phyloP scores from a whole-genome alignment of 2,329 filamentous ascomycete species.

The Fusarium pseudocircinatum region DNA sequence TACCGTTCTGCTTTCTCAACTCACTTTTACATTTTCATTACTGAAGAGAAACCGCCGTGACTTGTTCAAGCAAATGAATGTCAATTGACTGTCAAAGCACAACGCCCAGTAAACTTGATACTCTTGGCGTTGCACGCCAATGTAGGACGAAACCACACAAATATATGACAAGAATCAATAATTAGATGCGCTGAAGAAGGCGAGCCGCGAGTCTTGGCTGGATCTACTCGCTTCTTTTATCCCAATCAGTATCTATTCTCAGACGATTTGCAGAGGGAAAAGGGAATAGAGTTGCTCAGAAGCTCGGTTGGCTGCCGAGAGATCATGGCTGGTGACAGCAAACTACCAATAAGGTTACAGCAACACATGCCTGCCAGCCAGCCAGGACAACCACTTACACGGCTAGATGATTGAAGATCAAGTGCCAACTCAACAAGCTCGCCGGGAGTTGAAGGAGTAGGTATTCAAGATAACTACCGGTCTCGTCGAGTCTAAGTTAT shows the following conservation, averaged over 20 bases:
- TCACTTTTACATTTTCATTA: background rate
- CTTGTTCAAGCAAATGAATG: background rate
- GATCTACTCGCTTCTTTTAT: conserved; percentile 26
- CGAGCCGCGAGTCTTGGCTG: conserved; percentile 24
- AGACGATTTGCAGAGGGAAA: conserved; percentile 1
- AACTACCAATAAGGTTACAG: conserved; percentile 31
- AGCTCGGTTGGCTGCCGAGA: conserved; percentile 17
- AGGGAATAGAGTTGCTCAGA: conserved; percentile 10
- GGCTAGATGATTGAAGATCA: conserved; percentile 20
- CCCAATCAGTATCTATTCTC: conserved; percentile 19
- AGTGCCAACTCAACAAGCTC: background rate
- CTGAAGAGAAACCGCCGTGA: background rate
- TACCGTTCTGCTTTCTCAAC: background rate
- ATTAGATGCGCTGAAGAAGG: background rate
- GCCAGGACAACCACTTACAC: conserved; percentile 2
- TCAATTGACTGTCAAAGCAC: conserved; percentile 7
- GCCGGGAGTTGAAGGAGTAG: background rate
- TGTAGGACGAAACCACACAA: conserved; percentile 28
- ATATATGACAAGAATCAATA: conserved; percentile 23
- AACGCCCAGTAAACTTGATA: conserved; percentile 28
- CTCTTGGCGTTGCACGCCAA: conserved; percentile 33
- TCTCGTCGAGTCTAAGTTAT: background rate
- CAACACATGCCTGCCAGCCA: conserved; percentile 19
- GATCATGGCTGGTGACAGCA: conserved; percentile 5
- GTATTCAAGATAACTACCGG: background rate